A percentile compares a stretch with the other conserved stretches of the same genome.
phyloP scores from a whole-genome alignment of 805 yeast genomes.

The Kregervanrija pseudodelftensis region DNA sequence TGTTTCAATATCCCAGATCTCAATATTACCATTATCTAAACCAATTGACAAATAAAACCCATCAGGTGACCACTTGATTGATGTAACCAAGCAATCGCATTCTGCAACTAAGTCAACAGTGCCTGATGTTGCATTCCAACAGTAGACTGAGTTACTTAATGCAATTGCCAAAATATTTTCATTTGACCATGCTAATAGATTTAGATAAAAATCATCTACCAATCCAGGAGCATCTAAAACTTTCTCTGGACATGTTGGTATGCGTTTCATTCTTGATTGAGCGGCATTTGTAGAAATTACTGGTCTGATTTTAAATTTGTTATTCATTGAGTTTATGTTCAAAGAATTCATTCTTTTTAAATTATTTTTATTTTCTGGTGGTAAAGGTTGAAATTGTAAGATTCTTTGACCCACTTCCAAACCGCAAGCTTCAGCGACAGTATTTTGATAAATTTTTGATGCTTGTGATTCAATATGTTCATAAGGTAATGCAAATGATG shows the following conservation, averaged over 20 bases:
- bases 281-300: slow-evolving; percentile 39
- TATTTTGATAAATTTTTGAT: slow-evolving; percentile 55
- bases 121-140: slow-evolving; percentile 88
- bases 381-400: slow-evolving; percentile 76
- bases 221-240: slow-evolving; percentile 96
- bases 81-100: slow-evolving; percentile 50
- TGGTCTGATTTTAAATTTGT: slow-evolving; percentile 16
- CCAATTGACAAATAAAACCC: slow-evolving; percentile 84
- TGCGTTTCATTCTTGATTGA: slow-evolving; percentile 62
- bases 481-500: slow-evolving; percentile 34
- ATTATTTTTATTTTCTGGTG: slow-evolving; percentile 48
- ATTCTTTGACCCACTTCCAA: slow-evolving; percentile 75
- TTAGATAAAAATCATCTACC: slow-evolving; percentile 85
- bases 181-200: slow-evolving; percentile 80
- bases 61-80: slow-evolving; percentile 87
- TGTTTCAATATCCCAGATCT: slow-evolving; percentile 89
- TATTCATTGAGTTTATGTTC: slow-evolving; percentile 7
- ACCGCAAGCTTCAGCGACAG: slow-evolving; percentile 95
- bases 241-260: slow-evolving; percentile 85
- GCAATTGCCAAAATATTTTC: slow-evolving; percentile 84
- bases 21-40: slow-evolving; percentile 72
- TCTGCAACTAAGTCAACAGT: slow-evolving; percentile 61
- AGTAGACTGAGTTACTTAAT: slow-evolving; percentile 71
- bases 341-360: slow-evolving; percentile 17
- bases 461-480: slow-evolving; percentile 50